Conservation (phyloP, 2,329 filamentous ascomycete genomes). For the Stachybotrys elegans region DNA sequence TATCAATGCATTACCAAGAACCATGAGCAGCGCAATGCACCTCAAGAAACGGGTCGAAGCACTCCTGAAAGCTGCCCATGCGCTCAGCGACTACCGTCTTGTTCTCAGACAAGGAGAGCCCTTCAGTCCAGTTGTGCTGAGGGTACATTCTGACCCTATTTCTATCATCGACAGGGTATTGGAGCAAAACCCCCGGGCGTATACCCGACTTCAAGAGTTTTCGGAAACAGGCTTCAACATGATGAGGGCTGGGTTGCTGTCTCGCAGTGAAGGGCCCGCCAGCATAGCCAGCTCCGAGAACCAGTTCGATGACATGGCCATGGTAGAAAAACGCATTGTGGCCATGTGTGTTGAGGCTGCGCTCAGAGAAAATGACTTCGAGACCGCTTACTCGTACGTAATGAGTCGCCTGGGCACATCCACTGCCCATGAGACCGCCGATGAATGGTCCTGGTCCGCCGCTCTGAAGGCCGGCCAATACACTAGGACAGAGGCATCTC, state of each 20-base stretch:
- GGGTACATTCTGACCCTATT: slow-evolving; percentile 71
- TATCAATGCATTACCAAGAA: slow-evolving; percentile 57
- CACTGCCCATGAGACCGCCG: slow-evolving; percentile 25
- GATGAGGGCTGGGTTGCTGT: slow-evolving; percentile 50
- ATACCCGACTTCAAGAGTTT: slow-evolving; percentile 70
- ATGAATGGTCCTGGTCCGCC: slow-evolving; percentile 74
- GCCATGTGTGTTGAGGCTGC: slow-evolving; percentile 79
- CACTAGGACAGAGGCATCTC: slow-evolving; percentile 48
- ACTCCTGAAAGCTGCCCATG: slow-evolving; percentile 67
- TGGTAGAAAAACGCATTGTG: slow-evolving; percentile 62
- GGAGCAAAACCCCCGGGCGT: slow-evolving; percentile 69
- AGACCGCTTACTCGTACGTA: slow-evolving; percentile 81
- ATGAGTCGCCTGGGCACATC: slow-evolving; percentile 57
- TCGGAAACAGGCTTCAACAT: slow-evolving; percentile 65
- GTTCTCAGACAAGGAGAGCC: slow-evolving; percentile 75
- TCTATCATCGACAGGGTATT: slow-evolving; percentile 68
- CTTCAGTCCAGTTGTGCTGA: slow-evolving; percentile 71
- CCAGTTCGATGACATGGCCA: slow-evolving; percentile 22
- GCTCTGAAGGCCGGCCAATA: slow-evolving; percentile 76
- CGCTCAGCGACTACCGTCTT: slow-evolving; percentile 69
- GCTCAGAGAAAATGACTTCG: slow-evolving; percentile 72
- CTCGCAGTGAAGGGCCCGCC: slow-evolving; percentile 8
- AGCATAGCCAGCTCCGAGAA: slow-evolving; percentile 12
- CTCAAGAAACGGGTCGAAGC: slow-evolving; percentile 53
- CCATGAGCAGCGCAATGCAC: slow-evolving; percentile 46